Percentiles rank a stretch among this genome's conserved stretches.
Conservation (phyloP, 2,329 filamentous ascomycete species). For the Colletotrichum tropicale region DNA sequence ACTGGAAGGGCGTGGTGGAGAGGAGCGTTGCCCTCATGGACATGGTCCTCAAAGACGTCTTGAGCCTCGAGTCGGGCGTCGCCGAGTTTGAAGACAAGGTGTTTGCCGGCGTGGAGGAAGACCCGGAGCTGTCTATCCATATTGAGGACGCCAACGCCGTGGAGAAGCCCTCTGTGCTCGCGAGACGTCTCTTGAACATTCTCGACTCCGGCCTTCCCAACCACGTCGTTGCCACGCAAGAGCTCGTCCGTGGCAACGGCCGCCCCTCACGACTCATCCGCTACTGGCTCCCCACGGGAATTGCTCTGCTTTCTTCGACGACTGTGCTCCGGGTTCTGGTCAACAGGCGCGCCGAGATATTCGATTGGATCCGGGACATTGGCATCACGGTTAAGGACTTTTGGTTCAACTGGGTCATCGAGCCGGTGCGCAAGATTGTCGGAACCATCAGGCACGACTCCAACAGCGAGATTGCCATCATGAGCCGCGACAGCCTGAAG, state of each 20-base stretch:
- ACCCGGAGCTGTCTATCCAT: conserved; percentile 61
- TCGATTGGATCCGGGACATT: conserved; percentile 80
- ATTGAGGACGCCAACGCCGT: conserved; percentile 48
- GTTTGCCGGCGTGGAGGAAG: conserved; percentile 65
- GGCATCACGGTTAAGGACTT: conserved; percentile 85
- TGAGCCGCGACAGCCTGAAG: conserved; percentile 90
- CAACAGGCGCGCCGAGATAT: conserved; percentile 76
- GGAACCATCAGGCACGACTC: conserved; percentile 93
- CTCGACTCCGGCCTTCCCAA: conserved; percentile 71
- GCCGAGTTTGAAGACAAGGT: conserved; percentile 70
- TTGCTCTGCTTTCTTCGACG: conserved; percentile 77
- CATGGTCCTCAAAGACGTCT: conserved; percentile 77
- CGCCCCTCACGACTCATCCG: conserved; percentile 76
- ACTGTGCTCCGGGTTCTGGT: conserved; percentile 82
- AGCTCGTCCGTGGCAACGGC: conserved; percentile 68
- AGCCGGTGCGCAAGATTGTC: conserved; percentile 82
- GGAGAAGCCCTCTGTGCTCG: conserved; percentile 64
- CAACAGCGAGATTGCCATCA: conserved; percentile 91
- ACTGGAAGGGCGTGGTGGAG: conserved; percentile 76
- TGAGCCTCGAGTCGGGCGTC: conserved; percentile 65
- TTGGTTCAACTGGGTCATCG: conserved; percentile 94
- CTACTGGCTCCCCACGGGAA: conserved; percentile 83
- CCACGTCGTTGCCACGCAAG: conserved; percentile 63
- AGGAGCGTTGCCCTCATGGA: conserved; percentile 87
- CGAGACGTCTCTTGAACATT: conserved; percentile 70